Conservation (phyloP, 1,284 basidiomycete genomes). For the Stygiomarasmius scandens region DNA sequence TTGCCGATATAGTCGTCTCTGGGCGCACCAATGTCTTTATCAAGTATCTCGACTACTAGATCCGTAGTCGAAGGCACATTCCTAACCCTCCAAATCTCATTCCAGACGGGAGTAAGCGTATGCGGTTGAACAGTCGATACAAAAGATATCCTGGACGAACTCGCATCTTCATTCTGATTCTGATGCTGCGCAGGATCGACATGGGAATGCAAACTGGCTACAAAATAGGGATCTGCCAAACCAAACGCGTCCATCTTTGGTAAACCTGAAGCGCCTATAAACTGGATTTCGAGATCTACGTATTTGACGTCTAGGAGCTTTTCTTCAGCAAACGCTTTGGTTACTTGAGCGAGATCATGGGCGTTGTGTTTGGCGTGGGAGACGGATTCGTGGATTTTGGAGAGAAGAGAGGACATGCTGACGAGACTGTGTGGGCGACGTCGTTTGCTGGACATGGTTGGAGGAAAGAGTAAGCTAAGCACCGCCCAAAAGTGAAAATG, state of each 20-base stretch:
- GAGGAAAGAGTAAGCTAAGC: too few species aligned
- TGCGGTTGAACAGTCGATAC: conserved; percentile 68
- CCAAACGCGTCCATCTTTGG: conserved; percentile 75
- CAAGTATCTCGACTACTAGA: conserved; percentile 58
- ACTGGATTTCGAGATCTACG: conserved; percentile 58
- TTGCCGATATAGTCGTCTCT: conserved; percentile 70
- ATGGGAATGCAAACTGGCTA: conserved; percentile 63
- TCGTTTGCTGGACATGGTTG: not conserved
- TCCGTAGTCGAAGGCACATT: conserved; percentile 68
- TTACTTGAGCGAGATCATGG: conserved; percentile 30
- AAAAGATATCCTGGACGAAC: not conserved
- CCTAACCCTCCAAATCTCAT: conserved; percentile 70
- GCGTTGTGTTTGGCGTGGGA: conserved; percentile 33
- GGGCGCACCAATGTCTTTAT: conserved; percentile 64
- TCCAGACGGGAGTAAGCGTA: conserved; percentile 69
- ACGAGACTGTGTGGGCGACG: too few species aligned
- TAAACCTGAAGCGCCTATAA: conserved; percentile 67
- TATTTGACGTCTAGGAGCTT: conserved; percentile 40
- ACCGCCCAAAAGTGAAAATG: too few species aligned
- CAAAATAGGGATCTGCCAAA: conserved; percentile 70
- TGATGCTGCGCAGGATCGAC: conserved; percentile 30
- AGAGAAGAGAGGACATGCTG: conserved; percentile 39
- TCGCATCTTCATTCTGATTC: too few species aligned
- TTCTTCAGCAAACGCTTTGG: conserved; percentile 33
- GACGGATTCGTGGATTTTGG: conserved; percentile 32